Base-by-base conservation (phyloP, 2,329 filamentous ascomycete species). In the Akanthomyces uredinophilus region DNA sequence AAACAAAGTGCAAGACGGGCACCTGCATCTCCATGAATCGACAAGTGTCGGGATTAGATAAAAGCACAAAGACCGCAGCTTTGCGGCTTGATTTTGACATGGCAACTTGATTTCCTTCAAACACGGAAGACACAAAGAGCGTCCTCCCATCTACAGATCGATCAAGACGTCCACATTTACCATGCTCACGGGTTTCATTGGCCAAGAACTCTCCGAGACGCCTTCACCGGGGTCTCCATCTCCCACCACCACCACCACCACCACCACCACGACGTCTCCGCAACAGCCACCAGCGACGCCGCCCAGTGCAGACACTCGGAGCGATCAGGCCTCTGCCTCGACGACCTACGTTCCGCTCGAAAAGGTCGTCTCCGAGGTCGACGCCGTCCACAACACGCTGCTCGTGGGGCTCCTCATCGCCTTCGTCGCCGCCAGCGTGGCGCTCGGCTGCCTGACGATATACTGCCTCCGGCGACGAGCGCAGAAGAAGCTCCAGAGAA, bases 381-480 rank as follows among this genome's bases (percentile, higher is more conserved):
- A 55, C 41, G 59, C 59, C 50, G 41, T 22, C 1, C 58, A 53
- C 29, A 60, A 60, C 49, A 60, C 58, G 16, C 7, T 60, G 39
- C 47, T 60, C 39, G 58, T 60, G 14, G 49, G 35, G 14, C 49
- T 60, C 4, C 58, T 60, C 16, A 29, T 60, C 20, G 49, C 27
- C 13, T 39, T 53, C 49, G 49, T 39, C 29, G 58, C 39, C 24
- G 58, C 27, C 13, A 60, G 49, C 58, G 39, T 60, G 13, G 49
- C 39, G 47, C 37, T 60, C n/a, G 57, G 57, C 47, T 41, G 35
- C 37, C 47, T 60, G 18, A 32, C 57, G 16, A 46, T 47, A 4
- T 60, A 60, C 49, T 53, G 47, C 49, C 18, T 44, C 24, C 58
- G 58, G 22, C 49, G 49, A n/a, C 58, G 49, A 10, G 37, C 37